These are phyloP conservation scores for Areca catechu DNA, from an alignment of 176 grass and related monocot species.

Conservation along the genomic window DNA sequence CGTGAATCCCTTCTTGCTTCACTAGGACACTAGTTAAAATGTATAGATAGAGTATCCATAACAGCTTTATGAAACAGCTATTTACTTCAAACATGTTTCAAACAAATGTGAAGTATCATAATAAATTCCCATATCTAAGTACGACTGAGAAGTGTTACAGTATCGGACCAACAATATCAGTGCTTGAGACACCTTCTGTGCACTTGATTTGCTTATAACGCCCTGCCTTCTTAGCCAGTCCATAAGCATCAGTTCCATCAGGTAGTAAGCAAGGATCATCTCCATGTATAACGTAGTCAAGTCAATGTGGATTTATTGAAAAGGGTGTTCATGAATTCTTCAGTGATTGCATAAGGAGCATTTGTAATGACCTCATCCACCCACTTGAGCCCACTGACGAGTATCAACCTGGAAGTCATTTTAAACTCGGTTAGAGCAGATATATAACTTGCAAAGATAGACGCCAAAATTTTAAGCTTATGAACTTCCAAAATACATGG, in stretches of 20 bases:
- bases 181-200: constrained; percentile 87
- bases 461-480: too few relatives aligned
- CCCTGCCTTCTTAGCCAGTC: constrained; percentile 65
- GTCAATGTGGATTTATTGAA: constrained; percentile 87
- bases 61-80: too few relatives aligned
- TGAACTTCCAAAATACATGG: too few relatives aligned
- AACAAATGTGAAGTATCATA: too few relatives aligned
- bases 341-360: constrained; percentile 78
- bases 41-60: too few relatives aligned
- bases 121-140: too few relatives aligned
- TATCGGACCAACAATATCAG: constrained; percentile 74
- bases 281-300: constrained; percentile 86
- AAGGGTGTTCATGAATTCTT: constrained; percentile 85
- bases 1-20: too few relatives aligned
- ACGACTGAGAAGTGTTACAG: not conserved
- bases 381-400: constrained; percentile 87
- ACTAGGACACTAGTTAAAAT: too few relatives aligned
- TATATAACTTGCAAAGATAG: too few relatives aligned
- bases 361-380: constrained; percentile 78
- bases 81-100: too few relatives aligned
- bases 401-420: constrained; percentile 40
- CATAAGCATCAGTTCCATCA: constrained; percentile 85
- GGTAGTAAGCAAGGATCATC: constrained; percentile 88
- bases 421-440: too few relatives aligned
- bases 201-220: constrained; percentile 95